A percentile compares a stretch with the other conserved stretches of the same genome.
Conservation (phyloP, 148 eudicot species). For the Camellia japonica region DNA sequence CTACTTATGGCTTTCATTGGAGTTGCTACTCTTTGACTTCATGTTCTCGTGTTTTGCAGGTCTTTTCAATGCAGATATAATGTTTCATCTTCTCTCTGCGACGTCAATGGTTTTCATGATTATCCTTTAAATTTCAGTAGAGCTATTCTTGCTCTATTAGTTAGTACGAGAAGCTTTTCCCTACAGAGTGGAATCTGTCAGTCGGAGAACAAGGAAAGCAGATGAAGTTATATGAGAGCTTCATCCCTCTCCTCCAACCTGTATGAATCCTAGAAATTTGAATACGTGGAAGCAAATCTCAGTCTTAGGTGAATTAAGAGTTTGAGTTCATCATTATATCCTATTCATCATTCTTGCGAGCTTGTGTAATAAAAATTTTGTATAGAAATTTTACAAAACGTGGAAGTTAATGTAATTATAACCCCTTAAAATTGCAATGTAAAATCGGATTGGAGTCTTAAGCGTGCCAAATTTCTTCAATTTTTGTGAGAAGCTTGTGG, state of each 20-base stretch:
- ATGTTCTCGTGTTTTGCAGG: conserved; percentile 20
- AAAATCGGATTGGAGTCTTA: background rate
- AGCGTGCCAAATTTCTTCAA: no score
- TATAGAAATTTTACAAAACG: conserved; percentile 8
- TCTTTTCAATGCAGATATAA: conserved; percentile 8
- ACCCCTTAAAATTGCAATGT: conserved; percentile 4
- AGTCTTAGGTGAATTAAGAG: background rate
- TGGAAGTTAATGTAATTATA: background rate
- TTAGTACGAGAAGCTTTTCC: background rate
- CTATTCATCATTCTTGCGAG: conserved; percentile 23
- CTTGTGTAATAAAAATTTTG: conserved; percentile 24
- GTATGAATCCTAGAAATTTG: background rate
- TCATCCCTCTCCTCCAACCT: background rate
- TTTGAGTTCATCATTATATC: background rate
- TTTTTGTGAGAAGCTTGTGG: no score
- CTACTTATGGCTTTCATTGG: no score
- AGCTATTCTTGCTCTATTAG: background rate
- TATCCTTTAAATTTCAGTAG: conserved; percentile 15
- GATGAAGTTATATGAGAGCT: background rate
- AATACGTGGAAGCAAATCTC: background rate
- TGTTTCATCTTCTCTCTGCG: conserved; percentile 10
- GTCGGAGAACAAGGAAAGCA: background rate
- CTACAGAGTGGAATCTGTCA: background rate
- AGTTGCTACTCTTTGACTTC: background rate
- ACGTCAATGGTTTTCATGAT: conserved; percentile 20